phyloP scores from a whole-genome alignment of 768 basidiomycete species.

The Tulasnella sp. region DNA sequence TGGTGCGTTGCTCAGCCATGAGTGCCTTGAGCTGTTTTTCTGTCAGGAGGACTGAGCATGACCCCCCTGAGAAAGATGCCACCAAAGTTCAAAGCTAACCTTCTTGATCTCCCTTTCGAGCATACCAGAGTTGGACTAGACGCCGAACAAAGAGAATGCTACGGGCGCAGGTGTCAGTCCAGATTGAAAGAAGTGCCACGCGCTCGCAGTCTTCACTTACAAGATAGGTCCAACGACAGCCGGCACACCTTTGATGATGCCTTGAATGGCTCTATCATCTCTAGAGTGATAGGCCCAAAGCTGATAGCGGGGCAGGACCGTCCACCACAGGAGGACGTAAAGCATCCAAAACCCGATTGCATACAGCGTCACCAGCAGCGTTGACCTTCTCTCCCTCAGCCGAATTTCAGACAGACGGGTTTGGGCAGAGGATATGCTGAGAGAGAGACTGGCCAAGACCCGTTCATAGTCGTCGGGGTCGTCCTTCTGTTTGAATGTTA shows the following conservation, averaged over 20 bases:
- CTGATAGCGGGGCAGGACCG: constrained; percentile 35
- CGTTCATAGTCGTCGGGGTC: constrained; percentile 77
- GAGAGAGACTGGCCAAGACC: constrained; percentile 65
- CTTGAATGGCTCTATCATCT: constrained; percentile 43
- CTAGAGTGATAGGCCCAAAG: constrained; percentile 30
- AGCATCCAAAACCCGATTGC: constrained; percentile 72
- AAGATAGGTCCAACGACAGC: constrained; percentile 75
- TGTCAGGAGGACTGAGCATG: constrained; percentile 43
- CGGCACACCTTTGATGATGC: constrained; percentile 49
- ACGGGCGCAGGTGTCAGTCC: constrained; percentile 29
- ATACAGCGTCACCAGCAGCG: constrained; percentile 76
- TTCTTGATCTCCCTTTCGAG: constrained; percentile 75
- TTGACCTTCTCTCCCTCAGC: constrained; percentile 79
- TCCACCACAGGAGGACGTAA: constrained; percentile 43
- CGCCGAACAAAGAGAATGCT: constrained; percentile 77
- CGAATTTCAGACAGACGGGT: constrained; percentile 78
- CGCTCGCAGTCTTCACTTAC: constrained; percentile 52
- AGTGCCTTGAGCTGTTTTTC: constrained; percentile 78
- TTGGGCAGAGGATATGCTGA: constrained; percentile 73
- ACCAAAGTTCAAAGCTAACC: constrained; percentile 49
- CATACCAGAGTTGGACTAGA: constrained; percentile 84
- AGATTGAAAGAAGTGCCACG: not conserved
- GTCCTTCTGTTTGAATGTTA: constrained; percentile 43
- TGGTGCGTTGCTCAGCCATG: constrained; percentile 76
- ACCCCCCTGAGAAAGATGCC: not conserved